Evolutionary conservation across 1,284 basidiomycete genomes (phyloP), one percentile per base, ranked within the genome.

Genomic region (Kwoniella shivajii): DNA sequence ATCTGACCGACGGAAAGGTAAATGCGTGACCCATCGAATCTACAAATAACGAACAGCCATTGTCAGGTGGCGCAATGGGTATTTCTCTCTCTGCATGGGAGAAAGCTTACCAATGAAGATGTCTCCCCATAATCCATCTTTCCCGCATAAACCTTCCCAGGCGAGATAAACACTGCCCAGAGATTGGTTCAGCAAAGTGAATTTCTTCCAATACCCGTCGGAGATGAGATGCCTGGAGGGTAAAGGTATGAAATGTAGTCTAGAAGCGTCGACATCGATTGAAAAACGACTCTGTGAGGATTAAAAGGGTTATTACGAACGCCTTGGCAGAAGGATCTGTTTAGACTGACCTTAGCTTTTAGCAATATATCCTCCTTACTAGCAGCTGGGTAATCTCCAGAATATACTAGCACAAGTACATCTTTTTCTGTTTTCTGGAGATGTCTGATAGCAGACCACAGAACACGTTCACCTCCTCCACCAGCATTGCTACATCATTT

Each of bases 11-110:
- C 3, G 88, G 90, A 70, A 90, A 93, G 0, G 91, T 90, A 71
- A 98, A 98, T 0, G 92, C 92, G 70, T 96, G 97, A 24, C 96
- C 95, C 93, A 98, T 98, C 0, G 94, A 93, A 74, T 99, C 94
- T 95, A 64, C 3, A 5, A 41, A 4, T 29, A 14, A 37, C 18
- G 20, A 16, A 41, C 3, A 18, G 50, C 58, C 42, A 57, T 37
- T 47, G 20, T 14, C 7, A 2, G 33, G 27, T 26, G 9, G 31
- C 27, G 3, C 10, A 7, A 3, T 26, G 22, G 27, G 24, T 9
- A 37, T 24, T n/a, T n/a, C n/a, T n/a, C n/a, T n/a, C n/a, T n/a
- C 38, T 11, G 14, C 27, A 11, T n/a, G 34, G 13, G 5, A n/a
- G 18, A 9, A 29, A 10, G 62, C 82, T 56, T 48, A 92, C 92